Evolutionary conservation across 345 rosid species (phyloP).

Genomic region (Lepidium sativum): DNA sequence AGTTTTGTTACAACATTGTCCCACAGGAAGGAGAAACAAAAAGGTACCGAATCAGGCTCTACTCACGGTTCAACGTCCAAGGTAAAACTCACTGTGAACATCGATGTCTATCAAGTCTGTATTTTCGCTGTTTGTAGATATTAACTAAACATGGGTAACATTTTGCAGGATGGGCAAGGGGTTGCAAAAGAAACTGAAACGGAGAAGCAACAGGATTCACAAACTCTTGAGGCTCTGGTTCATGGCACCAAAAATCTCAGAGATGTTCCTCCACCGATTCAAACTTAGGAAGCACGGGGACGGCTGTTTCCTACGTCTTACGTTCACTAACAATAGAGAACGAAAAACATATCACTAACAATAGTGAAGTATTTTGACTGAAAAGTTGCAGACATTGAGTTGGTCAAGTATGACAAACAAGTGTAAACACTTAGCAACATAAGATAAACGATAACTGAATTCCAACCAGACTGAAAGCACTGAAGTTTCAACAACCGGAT

Average conservation of each 20-base stretch:
- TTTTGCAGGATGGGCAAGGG: conserved; percentile 29
- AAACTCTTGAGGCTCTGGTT: conserved; percentile 63
- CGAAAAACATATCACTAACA: too few species aligned
- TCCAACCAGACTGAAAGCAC: too few species aligned
- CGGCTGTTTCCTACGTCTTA: too few species aligned
- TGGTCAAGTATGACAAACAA: too few species aligned
- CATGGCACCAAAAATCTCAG: conserved; percentile 68
- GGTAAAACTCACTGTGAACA: conserved; percentile 33
- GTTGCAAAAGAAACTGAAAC: conserved; percentile 30
- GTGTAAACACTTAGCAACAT: too few species aligned
- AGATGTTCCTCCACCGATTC: conserved; percentile 69
- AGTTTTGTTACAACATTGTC: conserved; percentile 2
- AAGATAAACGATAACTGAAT: too few species aligned
- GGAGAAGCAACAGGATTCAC: conserved; percentile 35
- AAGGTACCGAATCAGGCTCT: conserved; percentile 29
- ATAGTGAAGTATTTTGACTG: too few species aligned
- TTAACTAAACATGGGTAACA: background rate
- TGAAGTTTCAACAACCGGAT: too few species aligned
- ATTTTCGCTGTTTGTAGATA: background rate
- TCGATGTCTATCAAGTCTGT: background rate
- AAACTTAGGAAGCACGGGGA: too few species aligned
- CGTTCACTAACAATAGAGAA: too few species aligned
- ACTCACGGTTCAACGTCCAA: conserved; percentile 33
- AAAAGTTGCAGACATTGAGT: too few species aligned
- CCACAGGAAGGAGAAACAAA: conserved; percentile 48